Percentiles rank a stretch among this genome's conserved stretches.
phyloP scores from a whole-genome alignment of 2,329 filamentous ascomycete species.

The Sporothrix inflata region DNA sequence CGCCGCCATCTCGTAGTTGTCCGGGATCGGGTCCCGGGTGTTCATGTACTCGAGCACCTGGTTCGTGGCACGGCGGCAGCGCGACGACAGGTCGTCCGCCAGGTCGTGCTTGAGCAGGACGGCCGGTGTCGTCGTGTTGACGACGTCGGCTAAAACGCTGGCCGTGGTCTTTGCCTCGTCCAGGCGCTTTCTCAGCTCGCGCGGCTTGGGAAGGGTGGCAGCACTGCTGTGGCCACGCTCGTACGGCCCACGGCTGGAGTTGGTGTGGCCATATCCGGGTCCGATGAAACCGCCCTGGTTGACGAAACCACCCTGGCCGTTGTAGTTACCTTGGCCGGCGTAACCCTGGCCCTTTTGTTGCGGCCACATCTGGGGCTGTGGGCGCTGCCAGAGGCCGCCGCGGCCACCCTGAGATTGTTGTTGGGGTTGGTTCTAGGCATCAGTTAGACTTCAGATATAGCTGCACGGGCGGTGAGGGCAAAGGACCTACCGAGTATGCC shows the following conservation, averaged over 20 bases:
- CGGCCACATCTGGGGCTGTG: slow-evolving; percentile 21
- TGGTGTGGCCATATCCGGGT: slow-evolving; percentile 36
- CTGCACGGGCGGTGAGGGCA: not conserved
- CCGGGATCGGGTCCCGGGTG: slow-evolving; percentile 75
- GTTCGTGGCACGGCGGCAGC: slow-evolving; percentile 78
- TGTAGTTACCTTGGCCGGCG: slow-evolving; percentile 21
- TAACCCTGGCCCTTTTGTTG: not conserved
- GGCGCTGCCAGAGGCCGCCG: slow-evolving; percentile 29
- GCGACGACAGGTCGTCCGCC: slow-evolving; percentile 86
- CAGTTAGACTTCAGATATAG: not conserved
- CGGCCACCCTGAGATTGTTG: not conserved
- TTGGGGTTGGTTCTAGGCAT: not conserved
- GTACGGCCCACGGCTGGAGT: slow-evolving; percentile 37
- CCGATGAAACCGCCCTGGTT: slow-evolving; percentile 9
- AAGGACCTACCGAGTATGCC: slow-evolving; percentile 52
- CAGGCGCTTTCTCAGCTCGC: slow-evolving; percentile 79
- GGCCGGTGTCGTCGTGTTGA: slow-evolving; percentile 77
- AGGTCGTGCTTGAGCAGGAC: slow-evolving; percentile 85
- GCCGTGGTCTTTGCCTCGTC: slow-evolving; percentile 91
- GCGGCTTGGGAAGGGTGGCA: slow-evolving; percentile 63
- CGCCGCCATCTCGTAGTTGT: slow-evolving; percentile 91
- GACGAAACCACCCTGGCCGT: slow-evolving; percentile 6
- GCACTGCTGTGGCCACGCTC: slow-evolving; percentile 50
- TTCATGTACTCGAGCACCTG: slow-evolving; percentile 87
- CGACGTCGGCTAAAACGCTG: slow-evolving; percentile 87